Conservation (phyloP, 176 grass and related monocot species). For the Triticum turgidum region DNA sequence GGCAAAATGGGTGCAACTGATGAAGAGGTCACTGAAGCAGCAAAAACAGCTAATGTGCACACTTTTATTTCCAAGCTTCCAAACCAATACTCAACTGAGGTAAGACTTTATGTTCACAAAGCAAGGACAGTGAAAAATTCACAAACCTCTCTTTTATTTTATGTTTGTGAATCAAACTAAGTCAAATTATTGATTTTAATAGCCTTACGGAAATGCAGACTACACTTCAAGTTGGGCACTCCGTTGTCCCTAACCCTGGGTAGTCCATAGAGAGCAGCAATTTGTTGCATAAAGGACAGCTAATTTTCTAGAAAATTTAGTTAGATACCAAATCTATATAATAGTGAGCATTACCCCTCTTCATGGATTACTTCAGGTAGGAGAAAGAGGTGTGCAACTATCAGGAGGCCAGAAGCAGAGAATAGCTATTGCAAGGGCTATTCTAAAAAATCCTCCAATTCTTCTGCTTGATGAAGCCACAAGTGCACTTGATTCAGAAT, state of each 20-base stretch:
- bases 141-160: neutral
- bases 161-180: constrained; percentile 6
- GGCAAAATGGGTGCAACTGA: constrained; percentile 43
- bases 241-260: neutral
- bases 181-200: neutral
- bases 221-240: neutral
- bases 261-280: neutral
- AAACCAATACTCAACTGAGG: constrained; percentile 54
- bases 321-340: neutral
- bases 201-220: neutral
- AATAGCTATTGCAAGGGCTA: constrained; percentile 63
- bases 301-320: neutral
- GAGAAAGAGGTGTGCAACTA: constrained; percentile 56
- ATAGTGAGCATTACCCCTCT: neutral
- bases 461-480: constrained; percentile 74
- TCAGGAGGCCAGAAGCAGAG: constrained; percentile 73
- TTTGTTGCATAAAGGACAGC: neutral
- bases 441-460: constrained; percentile 65
- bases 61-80: constrained; percentile 51
- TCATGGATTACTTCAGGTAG: constrained; percentile 43
- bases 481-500: constrained; percentile 76
- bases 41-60: constrained; percentile 51
- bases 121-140: neutral
- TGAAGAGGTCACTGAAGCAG: constrained; percentile 47
- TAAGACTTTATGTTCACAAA: constrained; percentile 31